A percentile compares a stretch with the other conserved stretches of the same genome.
phyloP scores from a whole-genome alignment of 106 monocot species.

The Cymbidium sinense region DNA sequence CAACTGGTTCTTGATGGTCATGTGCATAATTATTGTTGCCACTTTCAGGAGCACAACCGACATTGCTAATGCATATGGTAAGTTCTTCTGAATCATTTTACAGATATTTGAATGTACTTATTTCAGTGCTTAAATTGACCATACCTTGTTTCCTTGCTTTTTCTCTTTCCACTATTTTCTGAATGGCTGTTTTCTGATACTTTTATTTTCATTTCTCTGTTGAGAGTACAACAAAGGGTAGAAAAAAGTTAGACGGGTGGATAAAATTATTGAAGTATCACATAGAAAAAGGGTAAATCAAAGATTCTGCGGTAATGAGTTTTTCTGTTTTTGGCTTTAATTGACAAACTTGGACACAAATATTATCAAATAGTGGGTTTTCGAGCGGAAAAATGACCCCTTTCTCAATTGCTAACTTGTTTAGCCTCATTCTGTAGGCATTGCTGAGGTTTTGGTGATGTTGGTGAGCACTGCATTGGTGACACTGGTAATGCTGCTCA shows the following conservation, averaged over 20 bases:
- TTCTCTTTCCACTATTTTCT: neutral
- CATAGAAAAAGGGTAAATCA: neutral
- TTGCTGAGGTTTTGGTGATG: constrained; percentile 92
- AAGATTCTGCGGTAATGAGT: neutral
- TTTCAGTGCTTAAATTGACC: neutral
- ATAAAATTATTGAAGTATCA: no score
- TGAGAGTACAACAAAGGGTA: neutral
- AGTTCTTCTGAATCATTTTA: constrained; percentile 6
- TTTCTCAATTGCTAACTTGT: neutral
- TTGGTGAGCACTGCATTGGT: constrained; percentile 79
- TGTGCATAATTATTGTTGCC: constrained; percentile 82
- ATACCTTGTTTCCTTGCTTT: neutral
- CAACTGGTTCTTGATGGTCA: constrained; percentile 93
- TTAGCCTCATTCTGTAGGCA: constrained; percentile 29
- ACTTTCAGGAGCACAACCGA: constrained; percentile 77
- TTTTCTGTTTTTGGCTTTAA: neutral
- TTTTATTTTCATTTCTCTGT: neutral
- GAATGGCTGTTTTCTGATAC: neutral
- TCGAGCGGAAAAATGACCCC: neutral
- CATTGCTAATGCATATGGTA: constrained; percentile 96
- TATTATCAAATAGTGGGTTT: no score
- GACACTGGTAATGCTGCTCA: constrained; percentile 85
- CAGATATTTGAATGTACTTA: neutral
- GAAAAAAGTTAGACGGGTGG: neutral
- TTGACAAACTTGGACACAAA: no score